Percentiles rank a stretch among this genome's conserved stretches.
Conservation (phyloP, 768 basidiomycete species). For the Tylopilus sp. region DNA sequence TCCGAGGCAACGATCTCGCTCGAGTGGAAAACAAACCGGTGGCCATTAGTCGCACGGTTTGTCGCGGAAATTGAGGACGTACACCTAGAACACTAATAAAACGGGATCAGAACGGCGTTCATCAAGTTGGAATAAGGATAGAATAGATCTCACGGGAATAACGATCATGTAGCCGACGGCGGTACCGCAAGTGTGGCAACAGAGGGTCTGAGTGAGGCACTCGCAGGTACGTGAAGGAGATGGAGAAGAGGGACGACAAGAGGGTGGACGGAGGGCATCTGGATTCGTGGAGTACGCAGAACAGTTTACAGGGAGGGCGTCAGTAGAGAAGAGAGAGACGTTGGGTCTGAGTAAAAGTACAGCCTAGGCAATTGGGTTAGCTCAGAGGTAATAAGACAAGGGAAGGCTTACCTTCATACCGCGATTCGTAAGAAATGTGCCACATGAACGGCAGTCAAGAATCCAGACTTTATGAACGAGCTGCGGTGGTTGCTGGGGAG, state of each 20-base stretch:
- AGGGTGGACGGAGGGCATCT: slow-evolving; percentile 38
- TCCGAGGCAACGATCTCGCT: slow-evolving; percentile 60
- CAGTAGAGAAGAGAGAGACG: slow-evolving; percentile 80
- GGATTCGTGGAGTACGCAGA: slow-evolving; percentile 56
- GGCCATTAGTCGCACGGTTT: slow-evolving; percentile 76
- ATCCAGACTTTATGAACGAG: slow-evolving; percentile 76
- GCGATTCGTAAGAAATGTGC: slow-evolving; percentile 73
- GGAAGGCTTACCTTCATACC: slow-evolving; percentile 69
- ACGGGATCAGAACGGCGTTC: slow-evolving; percentile 12
- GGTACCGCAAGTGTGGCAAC: slow-evolving; percentile 74
- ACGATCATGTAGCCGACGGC: slow-evolving; percentile 81
- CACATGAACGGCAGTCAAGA: slow-evolving; percentile 72
- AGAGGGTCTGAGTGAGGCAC: slow-evolving; percentile 79
- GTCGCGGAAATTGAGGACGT: slow-evolving; percentile 64
- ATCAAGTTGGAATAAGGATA: slow-evolving; percentile 2
- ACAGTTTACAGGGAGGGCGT: slow-evolving; percentile 75
- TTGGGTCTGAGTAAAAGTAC: slow-evolving; percentile 79
- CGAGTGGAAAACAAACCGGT: slow-evolving; percentile 85
- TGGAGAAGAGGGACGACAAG: slow-evolving; percentile 36
- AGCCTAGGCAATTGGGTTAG: slow-evolving; percentile 45
- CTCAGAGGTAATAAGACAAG: neutral
- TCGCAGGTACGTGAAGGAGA: slow-evolving; percentile 63
- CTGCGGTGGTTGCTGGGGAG: slow-evolving; percentile 34
- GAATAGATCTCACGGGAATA: slow-evolving; percentile 42
- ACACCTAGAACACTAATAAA: slow-evolving; percentile 59